Evolutionary conservation across 2,329 filamentous ascomycete genomes (phyloP).

Genomic region (Penicillium paneum): DNA sequence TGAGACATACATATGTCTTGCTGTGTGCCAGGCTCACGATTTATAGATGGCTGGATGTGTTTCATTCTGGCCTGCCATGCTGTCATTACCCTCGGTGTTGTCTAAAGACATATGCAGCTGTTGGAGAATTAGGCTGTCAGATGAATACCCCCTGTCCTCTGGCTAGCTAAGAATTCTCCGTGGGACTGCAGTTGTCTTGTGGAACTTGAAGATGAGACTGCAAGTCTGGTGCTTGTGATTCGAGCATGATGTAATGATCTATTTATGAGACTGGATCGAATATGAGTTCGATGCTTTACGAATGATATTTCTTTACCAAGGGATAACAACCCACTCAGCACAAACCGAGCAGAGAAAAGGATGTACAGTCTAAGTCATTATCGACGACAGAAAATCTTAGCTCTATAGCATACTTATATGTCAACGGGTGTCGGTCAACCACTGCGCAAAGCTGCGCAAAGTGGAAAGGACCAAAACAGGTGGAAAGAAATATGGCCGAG

Average conservation of each 20-base stretch:
- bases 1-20: neutral
- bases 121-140: neutral
- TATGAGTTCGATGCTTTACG: neutral
- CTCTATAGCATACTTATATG: neutral
- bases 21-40: neutral
- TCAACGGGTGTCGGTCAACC: neutral
- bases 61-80: constrained; percentile 5
- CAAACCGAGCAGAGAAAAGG: neutral
- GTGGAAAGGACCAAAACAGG: neutral
- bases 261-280: neutral
- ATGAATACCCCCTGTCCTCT: neutral
- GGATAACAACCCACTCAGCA: neutral
- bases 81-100: constrained; percentile 4
- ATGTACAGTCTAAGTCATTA: neutral
- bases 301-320: neutral
- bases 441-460: neutral
- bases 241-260: neutral
- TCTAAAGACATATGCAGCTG: neutral
- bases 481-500: neutral
- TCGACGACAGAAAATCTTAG: neutral
- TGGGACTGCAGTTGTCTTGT: neutral
- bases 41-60: neutral
- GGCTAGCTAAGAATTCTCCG: neutral
- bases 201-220: neutral
- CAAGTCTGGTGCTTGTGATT: neutral